Conservation (phyloP, 805 yeast species). For the Starmerella sp. region DNA sequence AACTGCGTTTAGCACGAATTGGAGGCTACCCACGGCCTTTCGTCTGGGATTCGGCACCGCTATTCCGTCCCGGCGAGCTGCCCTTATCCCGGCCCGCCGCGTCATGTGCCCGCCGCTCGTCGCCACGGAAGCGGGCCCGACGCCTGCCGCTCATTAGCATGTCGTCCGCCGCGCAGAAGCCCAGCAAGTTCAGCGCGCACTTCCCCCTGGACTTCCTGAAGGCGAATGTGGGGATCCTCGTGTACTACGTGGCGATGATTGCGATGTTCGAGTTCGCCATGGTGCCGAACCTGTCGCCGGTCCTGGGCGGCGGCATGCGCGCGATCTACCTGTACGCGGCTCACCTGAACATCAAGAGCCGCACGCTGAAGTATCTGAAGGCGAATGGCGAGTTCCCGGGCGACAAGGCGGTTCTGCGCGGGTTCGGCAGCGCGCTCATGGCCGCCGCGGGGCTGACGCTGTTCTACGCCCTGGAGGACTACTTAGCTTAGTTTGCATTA, state of each 20-base stretch:
- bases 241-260: background rate
- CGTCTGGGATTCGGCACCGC: background rate
- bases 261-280: conserved; percentile 1
- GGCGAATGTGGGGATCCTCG: background rate
- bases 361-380: background rate
- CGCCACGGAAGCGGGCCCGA: background rate
- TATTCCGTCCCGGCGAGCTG: background rate
- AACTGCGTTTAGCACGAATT: too few relatives aligned
- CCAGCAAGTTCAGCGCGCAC: conserved; percentile 6
- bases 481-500: background rate
- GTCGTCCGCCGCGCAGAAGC: background rate
- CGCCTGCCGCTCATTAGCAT: too few relatives aligned
- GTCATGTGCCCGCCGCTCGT: background rate
- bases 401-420: conserved; percentile 7
- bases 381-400: conserved; percentile 1
- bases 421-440: conserved; percentile 2
- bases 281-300: background rate
- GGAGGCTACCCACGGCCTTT: too few relatives aligned
- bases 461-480: conserved; percentile 7
- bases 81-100: background rate
- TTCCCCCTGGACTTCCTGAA: conserved; percentile 1
- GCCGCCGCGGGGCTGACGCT: conserved; percentile 1
- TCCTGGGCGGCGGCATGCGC: background rate
- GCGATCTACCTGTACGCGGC: background rate
- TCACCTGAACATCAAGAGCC: background rate